Percentiles rank a stretch among this genome's conserved stretches.
Evolutionary conservation across 768 basidiomycete species (phyloP).

Genomic region (Macrolepiota albuminosa): DNA sequence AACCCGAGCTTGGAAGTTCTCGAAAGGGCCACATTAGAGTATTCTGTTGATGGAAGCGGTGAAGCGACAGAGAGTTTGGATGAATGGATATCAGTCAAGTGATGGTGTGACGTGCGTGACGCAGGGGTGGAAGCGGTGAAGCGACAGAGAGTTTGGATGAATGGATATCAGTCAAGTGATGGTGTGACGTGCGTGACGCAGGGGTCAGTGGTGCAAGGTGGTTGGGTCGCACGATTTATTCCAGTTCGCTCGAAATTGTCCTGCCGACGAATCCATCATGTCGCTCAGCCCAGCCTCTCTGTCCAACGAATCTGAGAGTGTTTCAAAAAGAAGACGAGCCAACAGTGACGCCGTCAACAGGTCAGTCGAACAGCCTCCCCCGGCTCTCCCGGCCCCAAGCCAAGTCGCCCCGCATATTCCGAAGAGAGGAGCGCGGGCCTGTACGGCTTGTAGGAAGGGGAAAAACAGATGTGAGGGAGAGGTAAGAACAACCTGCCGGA

Average conservation of each 20-base stretch:
- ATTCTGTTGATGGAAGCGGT: constrained; percentile 9
- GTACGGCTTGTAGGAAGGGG: constrained; percentile 85
- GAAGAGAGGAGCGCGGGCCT: constrained; percentile 86
- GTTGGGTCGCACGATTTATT: constrained; percentile 14
- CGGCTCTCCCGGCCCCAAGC: constrained; percentile 26
- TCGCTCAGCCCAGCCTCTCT: constrained; percentile 62
- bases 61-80: constrained; percentile 1
- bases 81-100: constrained; percentile 13
- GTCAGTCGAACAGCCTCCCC: constrained; percentile 30
- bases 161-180: constrained; percentile 13
- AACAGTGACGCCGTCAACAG: constrained; percentile 23
- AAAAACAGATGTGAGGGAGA: constrained; percentile 94
- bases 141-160: constrained; percentile 3
- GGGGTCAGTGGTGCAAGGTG: constrained; percentile 11
- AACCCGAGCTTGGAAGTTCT: not conserved
- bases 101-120: constrained; percentile 14
- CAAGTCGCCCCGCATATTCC: constrained; percentile 61
- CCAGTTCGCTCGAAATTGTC: constrained; percentile 11
- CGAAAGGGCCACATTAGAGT: constrained; percentile 11
- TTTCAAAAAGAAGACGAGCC: constrained; percentile 56
- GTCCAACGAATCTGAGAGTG: constrained; percentile 50
- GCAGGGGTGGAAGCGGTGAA: constrained; percentile 8
- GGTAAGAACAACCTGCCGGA: constrained; percentile 44
- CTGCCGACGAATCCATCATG: constrained; percentile 37
- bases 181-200: constrained; percentile 13